Percentiles rank a stretch among this genome's conserved stretches.
Evolutionary conservation across 768 basidiomycete genomes (phyloP).

Genomic region (Phanerochaete carnosa): DNA sequence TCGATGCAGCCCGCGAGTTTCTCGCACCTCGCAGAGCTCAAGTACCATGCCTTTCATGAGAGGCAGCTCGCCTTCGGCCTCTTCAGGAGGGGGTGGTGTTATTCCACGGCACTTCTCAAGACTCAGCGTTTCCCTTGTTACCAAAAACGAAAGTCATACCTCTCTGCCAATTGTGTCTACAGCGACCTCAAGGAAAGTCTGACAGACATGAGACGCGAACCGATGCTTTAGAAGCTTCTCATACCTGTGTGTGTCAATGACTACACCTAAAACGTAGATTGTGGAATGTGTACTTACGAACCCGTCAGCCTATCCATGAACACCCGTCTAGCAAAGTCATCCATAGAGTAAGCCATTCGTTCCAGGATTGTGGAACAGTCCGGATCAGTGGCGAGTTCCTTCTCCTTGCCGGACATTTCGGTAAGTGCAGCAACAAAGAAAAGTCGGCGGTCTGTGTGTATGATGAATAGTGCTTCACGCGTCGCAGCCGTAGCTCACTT

Average conservation of each 20-base stretch:
- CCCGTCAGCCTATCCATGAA: conserved; percentile 85
- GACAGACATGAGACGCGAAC: conserved; percentile 94
- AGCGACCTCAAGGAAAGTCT: conserved; percentile 77
- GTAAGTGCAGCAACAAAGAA: conserved; percentile 54
- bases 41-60: conserved; percentile 61
- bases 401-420: conserved; percentile 87
- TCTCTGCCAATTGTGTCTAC: conserved; percentile 65
- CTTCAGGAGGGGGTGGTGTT: conserved; percentile 43
- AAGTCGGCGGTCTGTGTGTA: conserved; percentile 15
- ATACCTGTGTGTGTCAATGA: conserved; percentile 39
- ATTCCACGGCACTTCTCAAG: conserved; percentile 48
- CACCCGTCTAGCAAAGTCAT: conserved; percentile 91
- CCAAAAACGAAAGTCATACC: conserved; percentile 35
- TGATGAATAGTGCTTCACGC: neutral
- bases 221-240: conserved; percentile 68
- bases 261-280: neutral
- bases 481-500: conserved; percentile 13
- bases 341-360: conserved; percentile 89
- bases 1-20: neutral
- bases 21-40: conserved; percentile 58
- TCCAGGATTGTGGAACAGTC: conserved; percentile 91
- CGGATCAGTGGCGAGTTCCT: conserved; percentile 87
- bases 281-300: conserved; percentile 57
- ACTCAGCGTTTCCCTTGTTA: neutral
- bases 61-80: conserved; percentile 59